Evolutionary conservation across 2,329 filamentous ascomycete species (phyloP).

Genomic region (Stachybotrys echinatus): DNA sequence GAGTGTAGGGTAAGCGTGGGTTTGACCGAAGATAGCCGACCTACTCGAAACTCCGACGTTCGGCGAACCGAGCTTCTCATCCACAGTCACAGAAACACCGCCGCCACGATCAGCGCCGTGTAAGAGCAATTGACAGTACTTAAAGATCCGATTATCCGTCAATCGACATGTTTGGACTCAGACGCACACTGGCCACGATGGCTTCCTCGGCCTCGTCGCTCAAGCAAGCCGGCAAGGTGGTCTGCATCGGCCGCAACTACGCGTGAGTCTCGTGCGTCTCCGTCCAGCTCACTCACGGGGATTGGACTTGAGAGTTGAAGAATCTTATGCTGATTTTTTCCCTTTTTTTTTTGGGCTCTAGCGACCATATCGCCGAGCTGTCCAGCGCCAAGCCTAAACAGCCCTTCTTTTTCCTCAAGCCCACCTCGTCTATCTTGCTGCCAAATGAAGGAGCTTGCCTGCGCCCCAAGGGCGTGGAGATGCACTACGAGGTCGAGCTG

Average conservation of each 20-base stretch:
- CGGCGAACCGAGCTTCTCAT: background rate
- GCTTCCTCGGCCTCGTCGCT: conserved; percentile 40
- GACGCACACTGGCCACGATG: conserved; percentile 31
- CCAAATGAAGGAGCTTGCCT: conserved; percentile 75
- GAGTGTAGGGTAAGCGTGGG: background rate
- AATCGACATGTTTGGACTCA: conserved; percentile 26
- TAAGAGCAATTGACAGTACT: too few species aligned
- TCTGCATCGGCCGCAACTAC: conserved; percentile 96
- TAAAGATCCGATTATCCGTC: background rate
- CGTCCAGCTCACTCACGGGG: conserved; percentile 8
- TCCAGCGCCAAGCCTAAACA: conserved; percentile 84
- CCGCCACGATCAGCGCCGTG: too few species aligned
- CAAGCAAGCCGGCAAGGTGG: conserved; percentile 64
- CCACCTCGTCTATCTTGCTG: conserved; percentile 76
- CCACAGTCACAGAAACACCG: too few species aligned
- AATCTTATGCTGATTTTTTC: conserved; percentile 5
- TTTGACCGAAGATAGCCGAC: background rate
- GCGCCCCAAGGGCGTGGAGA: conserved; percentile 72
- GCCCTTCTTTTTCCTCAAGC: conserved; percentile 99
- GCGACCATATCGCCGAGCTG: conserved; percentile 90
- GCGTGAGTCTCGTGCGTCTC: conserved; percentile 59
- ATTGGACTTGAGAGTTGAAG: background rate
- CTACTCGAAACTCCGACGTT: background rate
- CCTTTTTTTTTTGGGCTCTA: too few species aligned
- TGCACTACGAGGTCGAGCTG: conserved; percentile 95